phyloP scores from a whole-genome alignment of 2,329 filamentous ascomycete species.

The Monosporascus cannonballus region DNA sequence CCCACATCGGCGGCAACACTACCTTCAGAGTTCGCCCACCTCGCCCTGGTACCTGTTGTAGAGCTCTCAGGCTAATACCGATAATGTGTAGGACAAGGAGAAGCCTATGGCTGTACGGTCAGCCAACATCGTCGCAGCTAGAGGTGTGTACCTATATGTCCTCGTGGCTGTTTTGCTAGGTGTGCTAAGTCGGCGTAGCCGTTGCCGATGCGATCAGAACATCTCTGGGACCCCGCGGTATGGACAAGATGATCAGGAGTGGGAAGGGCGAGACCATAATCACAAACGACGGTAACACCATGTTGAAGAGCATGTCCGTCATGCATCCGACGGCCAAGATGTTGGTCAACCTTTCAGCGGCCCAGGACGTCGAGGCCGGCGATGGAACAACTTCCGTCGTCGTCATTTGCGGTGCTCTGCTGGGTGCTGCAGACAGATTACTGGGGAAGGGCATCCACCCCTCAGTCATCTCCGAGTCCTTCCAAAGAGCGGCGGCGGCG shows the following conservation, averaged over 20 bases:
- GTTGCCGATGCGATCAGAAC: slow-evolving; percentile 97
- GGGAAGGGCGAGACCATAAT: slow-evolving; percentile 97
- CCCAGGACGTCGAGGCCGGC: slow-evolving; percentile 96
- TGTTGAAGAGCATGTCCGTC: slow-evolving; percentile 98
- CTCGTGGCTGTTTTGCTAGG: slow-evolving; percentile 25
- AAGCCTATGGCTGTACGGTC: slow-evolving; percentile 97
- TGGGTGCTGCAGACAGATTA: slow-evolving; percentile 88
- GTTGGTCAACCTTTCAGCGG: slow-evolving; percentile 94
- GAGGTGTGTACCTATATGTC: slow-evolving; percentile 55
- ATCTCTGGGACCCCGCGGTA: slow-evolving; percentile 89
- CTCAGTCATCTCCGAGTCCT: slow-evolving; percentile 94
- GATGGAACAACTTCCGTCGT: slow-evolving; percentile 98
- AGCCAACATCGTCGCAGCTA: slow-evolving; percentile 92
- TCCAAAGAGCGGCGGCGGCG: slow-evolving; percentile 87
- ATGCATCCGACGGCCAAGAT: slow-evolving; percentile 99
- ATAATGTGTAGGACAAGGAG: slow-evolving; percentile 66
- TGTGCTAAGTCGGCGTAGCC: slow-evolving; percentile 43
- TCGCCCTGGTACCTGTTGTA: slow-evolving; percentile 1
- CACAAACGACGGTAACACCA: slow-evolving; percentile 98
- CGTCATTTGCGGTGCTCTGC: slow-evolving; percentile 90
- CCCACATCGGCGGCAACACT: slow-evolving; percentile 40
- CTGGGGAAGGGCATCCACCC: slow-evolving; percentile 93
- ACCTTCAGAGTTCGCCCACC: slow-evolving; percentile 48
- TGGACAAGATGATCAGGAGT: slow-evolving; percentile 99
- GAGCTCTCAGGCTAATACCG: slow-evolving; percentile 10